phyloP scores from a whole-genome alignment of 768 basidiomycete species.

The Tricholoma terreum region DNA sequence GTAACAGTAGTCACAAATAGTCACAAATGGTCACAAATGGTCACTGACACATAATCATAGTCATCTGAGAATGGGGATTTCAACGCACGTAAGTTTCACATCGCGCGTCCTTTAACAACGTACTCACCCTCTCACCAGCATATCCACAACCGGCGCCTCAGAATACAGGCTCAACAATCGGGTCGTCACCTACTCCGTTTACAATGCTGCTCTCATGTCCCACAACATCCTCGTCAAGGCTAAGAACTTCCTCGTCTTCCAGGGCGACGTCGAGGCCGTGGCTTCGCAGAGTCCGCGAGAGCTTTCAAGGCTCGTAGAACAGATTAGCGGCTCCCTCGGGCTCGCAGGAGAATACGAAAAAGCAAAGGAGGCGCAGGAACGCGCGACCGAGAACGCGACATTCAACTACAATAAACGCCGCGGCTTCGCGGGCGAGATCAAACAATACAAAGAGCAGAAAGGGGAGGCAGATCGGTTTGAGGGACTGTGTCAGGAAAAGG shows the following conservation, averaged over 20 bases:
- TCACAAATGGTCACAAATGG: too few relatives aligned
- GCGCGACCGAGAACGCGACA: slow-evolving; percentile 91
- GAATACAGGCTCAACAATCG: slow-evolving; percentile 87
- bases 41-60: too few relatives aligned
- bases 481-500: slow-evolving; percentile 67
- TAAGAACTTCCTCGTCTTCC: slow-evolving; percentile 99
- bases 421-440: slow-evolving; percentile 92
- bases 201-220: slow-evolving; percentile 81
- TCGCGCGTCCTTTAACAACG: not conserved
- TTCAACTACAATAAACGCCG: slow-evolving; percentile 93
- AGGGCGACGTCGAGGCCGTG: slow-evolving; percentile 97
- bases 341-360: slow-evolving; percentile 85
- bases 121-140: slow-evolving; percentile 43
- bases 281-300: slow-evolving; percentile 93
- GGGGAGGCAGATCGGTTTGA: slow-evolving; percentile 89
- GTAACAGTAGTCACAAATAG: too few relatives aligned
- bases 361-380: slow-evolving; percentile 82
- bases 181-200: slow-evolving; percentile 80
- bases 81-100: slow-evolving; percentile 76
- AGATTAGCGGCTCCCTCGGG: slow-evolving; percentile 93
- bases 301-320: slow-evolving; percentile 87
- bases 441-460: slow-evolving; percentile 97
- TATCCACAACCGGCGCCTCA: slow-evolving; percentile 82
- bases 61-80: slow-evolving; percentile 88
- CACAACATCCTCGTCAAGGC: slow-evolving; percentile 99